These are phyloP conservation scores for Kurtzmaniella quercitrusa DNA, from an alignment of 1,139 yeast genomes.

Conservation along the genomic window DNA sequence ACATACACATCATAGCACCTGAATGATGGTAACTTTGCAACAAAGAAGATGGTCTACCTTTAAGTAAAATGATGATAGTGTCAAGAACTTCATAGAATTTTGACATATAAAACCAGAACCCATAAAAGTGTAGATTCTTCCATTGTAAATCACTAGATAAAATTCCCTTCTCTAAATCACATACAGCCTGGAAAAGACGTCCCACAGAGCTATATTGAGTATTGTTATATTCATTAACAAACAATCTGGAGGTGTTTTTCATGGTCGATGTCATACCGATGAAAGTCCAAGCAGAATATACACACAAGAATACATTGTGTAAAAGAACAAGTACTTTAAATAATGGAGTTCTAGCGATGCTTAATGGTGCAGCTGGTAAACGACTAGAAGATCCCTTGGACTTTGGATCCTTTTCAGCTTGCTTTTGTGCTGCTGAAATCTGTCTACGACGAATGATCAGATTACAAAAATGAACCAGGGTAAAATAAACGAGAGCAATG, in stretches of 20 bases:
- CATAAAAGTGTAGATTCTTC: constrained; percentile 54
- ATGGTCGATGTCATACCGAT: constrained; percentile 60
- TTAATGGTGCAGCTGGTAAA: constrained; percentile 54
- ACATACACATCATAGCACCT: constrained; percentile 82
- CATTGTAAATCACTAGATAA: constrained; percentile 35
- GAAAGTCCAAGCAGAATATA: constrained; percentile 70
- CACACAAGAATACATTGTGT: constrained; percentile 61
- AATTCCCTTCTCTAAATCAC: constrained; percentile 59
- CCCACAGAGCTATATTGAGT: constrained; percentile 31
- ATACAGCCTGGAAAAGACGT: constrained; percentile 47
- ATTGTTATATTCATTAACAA: constrained; percentile 14
- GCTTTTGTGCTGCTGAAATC: constrained; percentile 8
- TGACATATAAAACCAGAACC: constrained; percentile 67
- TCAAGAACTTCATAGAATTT: constrained; percentile 73
- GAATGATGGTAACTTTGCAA: constrained; percentile 77
- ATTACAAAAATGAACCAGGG: constrained; percentile 55
- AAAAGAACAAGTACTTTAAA: constrained; percentile 57
- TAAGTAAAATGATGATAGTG: constrained; percentile 61
- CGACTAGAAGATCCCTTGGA: constrained; percentile 18
- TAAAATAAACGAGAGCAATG: constrained; percentile 58
- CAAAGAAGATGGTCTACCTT: constrained; percentile 66
- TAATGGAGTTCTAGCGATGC: constrained; percentile 39
- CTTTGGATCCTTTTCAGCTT: constrained; percentile 10
- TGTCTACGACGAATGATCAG: constrained; percentile 36
- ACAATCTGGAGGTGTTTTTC: constrained; percentile 28